Percentiles rank a stretch among this genome's conserved stretches.
Conservation (phyloP, 495 filamentous ascomycete species). For the Penicillium roqueforti region DNA sequence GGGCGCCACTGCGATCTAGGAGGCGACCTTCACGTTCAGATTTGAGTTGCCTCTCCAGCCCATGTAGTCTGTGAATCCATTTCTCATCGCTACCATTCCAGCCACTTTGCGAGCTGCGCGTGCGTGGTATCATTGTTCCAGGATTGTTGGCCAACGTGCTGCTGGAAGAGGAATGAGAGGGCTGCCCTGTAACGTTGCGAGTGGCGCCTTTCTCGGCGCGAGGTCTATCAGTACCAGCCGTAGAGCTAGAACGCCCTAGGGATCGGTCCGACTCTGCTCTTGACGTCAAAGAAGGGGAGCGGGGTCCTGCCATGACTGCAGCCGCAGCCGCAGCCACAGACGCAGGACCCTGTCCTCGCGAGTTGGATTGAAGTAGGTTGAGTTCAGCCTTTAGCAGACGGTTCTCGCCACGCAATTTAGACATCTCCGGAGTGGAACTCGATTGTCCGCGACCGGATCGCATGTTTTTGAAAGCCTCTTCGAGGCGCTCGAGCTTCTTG, state of each 20-base stretch:
- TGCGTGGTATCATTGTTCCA: constrained; percentile 31
- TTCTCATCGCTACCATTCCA: constrained; percentile 52
- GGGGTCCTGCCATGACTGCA: constrained; percentile 23
- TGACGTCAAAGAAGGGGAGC: constrained; percentile 26
- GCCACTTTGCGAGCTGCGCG: constrained; percentile 26
- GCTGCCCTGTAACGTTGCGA: constrained; percentile 35
- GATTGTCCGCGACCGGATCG: constrained; percentile 41
- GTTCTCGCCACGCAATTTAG: constrained; percentile 73
- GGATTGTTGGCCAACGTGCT: constrained; percentile 31
- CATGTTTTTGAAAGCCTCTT: constrained; percentile 60
- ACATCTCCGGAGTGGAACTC: constrained; percentile 55
- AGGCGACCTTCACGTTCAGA: constrained; percentile 83
- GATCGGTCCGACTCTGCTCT: constrained; percentile 32
- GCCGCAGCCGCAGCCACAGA: constrained; percentile 24
- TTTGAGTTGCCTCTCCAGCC: constrained; percentile 85
- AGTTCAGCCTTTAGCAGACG: constrained; percentile 80
- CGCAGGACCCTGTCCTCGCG: constrained; percentile 30
- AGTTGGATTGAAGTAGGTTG: constrained; percentile 59
- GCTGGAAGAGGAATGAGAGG: constrained; percentile 31
- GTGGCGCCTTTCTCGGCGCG: constrained; percentile 24
- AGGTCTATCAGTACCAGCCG: constrained; percentile 24
- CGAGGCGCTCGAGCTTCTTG: constrained; percentile 84
- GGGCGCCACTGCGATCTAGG: constrained; percentile 75
- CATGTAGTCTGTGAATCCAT: constrained; percentile 80
- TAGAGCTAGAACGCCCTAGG: constrained; percentile 49